Evolutionary conservation across 2,329 filamentous ascomycete genomes (phyloP).

Genomic region (Blastomyces percursus): DNA sequence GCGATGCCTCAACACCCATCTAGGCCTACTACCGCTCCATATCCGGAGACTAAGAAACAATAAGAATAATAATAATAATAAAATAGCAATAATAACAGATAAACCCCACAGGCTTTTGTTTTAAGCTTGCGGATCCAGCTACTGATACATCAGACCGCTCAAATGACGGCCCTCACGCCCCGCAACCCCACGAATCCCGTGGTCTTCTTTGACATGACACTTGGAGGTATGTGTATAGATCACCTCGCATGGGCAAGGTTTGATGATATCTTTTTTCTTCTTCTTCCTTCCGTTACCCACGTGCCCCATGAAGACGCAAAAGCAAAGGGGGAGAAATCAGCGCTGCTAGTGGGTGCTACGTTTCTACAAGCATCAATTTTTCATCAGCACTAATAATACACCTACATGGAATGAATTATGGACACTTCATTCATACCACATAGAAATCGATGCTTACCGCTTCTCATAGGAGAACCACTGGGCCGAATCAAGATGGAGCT

Average conservation of each 20-base stretch:
- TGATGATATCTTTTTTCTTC: neutral
- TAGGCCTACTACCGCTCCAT: no score
- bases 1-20: no score
- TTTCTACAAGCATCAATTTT: no score
- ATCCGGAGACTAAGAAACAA: no score
- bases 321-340: neutral
- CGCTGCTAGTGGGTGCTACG: neutral
- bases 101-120: no score
- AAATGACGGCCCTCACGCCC: neutral
- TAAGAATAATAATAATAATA: no score
- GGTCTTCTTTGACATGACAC: slow-evolving; percentile 40
- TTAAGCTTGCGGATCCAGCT: no score
- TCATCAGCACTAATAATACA: neutral
- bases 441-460: neutral
- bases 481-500: slow-evolving; percentile 85
- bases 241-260: neutral
- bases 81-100: no score
- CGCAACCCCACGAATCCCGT: slow-evolving; percentile 29
- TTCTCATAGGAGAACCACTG: slow-evolving; percentile 61
- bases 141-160: neutral
- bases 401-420: no score
- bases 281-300: neutral
- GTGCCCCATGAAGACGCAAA: neutral
- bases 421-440: neutral
- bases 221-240: slow-evolving; percentile 32